Conservation (phyloP, 2,329 filamentous ascomycete species). For the Cytospora mali region DNA sequence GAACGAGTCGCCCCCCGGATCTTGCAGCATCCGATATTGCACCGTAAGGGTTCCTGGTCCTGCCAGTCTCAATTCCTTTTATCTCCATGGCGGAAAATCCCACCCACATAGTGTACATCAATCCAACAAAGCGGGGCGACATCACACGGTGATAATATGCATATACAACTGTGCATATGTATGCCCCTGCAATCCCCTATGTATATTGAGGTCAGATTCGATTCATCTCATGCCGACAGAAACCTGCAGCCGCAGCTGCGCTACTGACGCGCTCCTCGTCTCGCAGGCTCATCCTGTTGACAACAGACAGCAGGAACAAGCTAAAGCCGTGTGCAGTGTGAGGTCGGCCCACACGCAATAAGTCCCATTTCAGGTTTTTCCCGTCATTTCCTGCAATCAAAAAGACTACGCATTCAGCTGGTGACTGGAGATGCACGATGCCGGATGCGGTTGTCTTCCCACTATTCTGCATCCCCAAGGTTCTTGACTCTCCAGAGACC, state of each 20-base stretch:
- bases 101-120: too few species aligned
- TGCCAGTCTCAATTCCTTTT: background rate
- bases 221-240: slow-evolving; percentile 19
- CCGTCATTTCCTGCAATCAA: slow-evolving; percentile 22
- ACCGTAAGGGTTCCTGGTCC: background rate
- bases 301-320: background rate
- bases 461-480: slow-evolving; percentile 8
- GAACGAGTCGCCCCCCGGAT: background rate
- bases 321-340: slow-evolving; percentile 1
- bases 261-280: slow-evolving; percentile 20
- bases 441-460: slow-evolving; percentile 20
- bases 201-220: slow-evolving; percentile 17
- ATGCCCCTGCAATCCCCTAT: slow-evolving; percentile 1
- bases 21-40: background rate
- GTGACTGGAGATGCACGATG: slow-evolving; percentile 24
- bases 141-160: background rate
- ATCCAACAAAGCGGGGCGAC: background rate
- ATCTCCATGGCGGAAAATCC: background rate
- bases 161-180: background rate
- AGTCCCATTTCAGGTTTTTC: slow-evolving; percentile 18
- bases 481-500: slow-evolving; percentile 5
- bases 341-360: slow-evolving; percentile 14
- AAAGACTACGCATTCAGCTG: slow-evolving; percentile 29
- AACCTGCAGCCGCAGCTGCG: slow-evolving; percentile 12
- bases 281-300: background rate